Base-by-base conservation (phyloP, 768 basidiomycete species). In the Termitomyces sp. region DNA sequence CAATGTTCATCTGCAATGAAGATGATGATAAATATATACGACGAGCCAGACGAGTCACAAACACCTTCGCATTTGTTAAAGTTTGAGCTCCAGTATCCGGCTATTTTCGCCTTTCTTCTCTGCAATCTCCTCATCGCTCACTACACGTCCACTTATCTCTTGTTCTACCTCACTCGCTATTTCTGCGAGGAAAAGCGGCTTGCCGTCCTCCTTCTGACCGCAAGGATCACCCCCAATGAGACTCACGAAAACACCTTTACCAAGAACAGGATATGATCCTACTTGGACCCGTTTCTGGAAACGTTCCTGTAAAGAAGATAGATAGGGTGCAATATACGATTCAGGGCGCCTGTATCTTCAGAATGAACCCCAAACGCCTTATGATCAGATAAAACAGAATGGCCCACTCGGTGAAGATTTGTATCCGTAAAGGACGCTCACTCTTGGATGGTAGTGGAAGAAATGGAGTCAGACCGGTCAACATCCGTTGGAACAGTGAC, bases 291-390 rank as follows among this genome's bases (percentile, higher is more conserved):
- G 89, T 2, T 81, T 75, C 68, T 81, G 84, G 3, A 94, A 83
- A 54, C 91, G 86, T 43, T 82, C 80, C 69, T 92, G 89, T 1
- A 98, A 81, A 10, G 81, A 76, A 1, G 92, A 90, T 31, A 98
- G 80, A 74, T 88, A 97, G 0, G 96, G 95, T 15, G 96, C 83
- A 50, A 85, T 85, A 70, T 85, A 84, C 1, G 91, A 92, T 77
- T 98, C 96, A 0, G 91, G 85, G 65, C 72, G 91, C 77, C 79
- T 82, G 64, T 45, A 14, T 40, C 57, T 37, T 45, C 31, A 34
- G 9, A 34, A 32, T 52, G 42, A 43, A 12, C 32, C 3, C 25
- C 8, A 29, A 51, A 50, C 31, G 46, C 45, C 60, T 25, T 66
- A 56, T 12, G 48, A 48, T 15, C 43, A 50, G 43, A 57, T 46